Evolutionary conservation across 2,329 filamentous ascomycete genomes (phyloP), one percentile per base, ranked within the genome.

Genomic region (Thelonectria olida): DNA sequence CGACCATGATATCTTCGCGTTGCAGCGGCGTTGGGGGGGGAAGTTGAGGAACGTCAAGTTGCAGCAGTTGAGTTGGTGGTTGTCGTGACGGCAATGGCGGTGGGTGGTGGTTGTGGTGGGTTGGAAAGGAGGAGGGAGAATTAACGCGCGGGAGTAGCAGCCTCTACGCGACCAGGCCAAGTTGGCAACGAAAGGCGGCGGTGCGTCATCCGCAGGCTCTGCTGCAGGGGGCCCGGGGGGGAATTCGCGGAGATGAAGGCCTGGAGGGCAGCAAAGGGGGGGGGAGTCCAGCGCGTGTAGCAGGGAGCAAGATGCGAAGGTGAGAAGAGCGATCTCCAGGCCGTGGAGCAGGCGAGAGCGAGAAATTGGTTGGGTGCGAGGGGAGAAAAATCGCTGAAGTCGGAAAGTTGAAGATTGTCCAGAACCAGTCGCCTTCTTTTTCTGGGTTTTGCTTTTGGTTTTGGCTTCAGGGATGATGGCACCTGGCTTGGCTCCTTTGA

Each of bases 1-100:
- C 81, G 74, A 82, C 82, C 85, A 85, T 87, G 82, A 81, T 87
- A 81, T 80, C 80, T 79, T 76, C 76, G 75, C 74, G 57, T 70
- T 64, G 55, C 51, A 66, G 64, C 48, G 64, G 64, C 12, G 50
- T 31, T 31, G 28, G 19, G 27, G 17, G 36, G 22, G 17, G n/a
- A 20, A 58, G 61, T 48, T 58, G 38, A 41, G 51, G 54, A 53
- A 38, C 48, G 52, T 27, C 25, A 58, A 41, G 19, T 31, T 42
- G 50, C 54, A 39, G 42, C 12, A 36, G 25, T 44, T 54, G 38
- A 47, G 49, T 28, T 58, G 23, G 53, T 59, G 51, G 34, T 58
- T 25, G 53, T 59, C 47, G 62, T 45, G 61, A 47, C 55, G 34
- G 27, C 49, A 19, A n/a, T 36, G 54, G 31, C 38, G 52, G 50